A percentile compares a stretch with the other conserved stretches of the same genome.
Evolutionary conservation across 345 rosid species (phyloP).

Genomic region (Salix koriyanagi): DNA sequence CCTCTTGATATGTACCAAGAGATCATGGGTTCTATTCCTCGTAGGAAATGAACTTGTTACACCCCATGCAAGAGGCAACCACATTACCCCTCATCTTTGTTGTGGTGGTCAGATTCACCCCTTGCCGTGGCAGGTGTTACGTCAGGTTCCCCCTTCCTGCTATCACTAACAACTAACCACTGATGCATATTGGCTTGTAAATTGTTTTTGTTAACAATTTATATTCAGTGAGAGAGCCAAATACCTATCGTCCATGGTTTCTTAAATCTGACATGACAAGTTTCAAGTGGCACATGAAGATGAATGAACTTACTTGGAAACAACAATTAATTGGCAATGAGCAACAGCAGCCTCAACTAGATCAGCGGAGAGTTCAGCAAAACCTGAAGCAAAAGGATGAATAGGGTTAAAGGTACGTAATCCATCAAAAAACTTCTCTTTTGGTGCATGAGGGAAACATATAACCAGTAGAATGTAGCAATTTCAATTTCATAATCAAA

Average conservation of each 20-base stretch:
- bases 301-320: slow-evolving; percentile 71
- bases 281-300: slow-evolving; percentile 1
- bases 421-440: background rate
- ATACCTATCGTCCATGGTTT: background rate
- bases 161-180: background rate
- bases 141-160: background rate
- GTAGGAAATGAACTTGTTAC: background rate
- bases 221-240: background rate
- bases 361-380: slow-evolving; percentile 68
- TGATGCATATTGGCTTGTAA: background rate
- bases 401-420: background rate
- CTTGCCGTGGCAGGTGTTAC: background rate
- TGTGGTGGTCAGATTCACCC: background rate
- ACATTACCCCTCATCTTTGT: background rate
- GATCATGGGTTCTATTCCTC: background rate
- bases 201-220: background rate
- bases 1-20: background rate
- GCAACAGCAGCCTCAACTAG: slow-evolving; percentile 83
- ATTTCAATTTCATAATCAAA: background rate
- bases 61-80: background rate
- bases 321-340: slow-evolving; percentile 93
- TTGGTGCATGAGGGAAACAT: background rate
- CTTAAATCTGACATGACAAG: background rate
- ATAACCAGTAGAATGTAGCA: background rate
- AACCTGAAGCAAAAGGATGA: slow-evolving; percentile 48